Evolutionary conservation across 1,284 basidiomycete genomes (phyloP).

Genomic region (Rhodotorula sp.): DNA sequence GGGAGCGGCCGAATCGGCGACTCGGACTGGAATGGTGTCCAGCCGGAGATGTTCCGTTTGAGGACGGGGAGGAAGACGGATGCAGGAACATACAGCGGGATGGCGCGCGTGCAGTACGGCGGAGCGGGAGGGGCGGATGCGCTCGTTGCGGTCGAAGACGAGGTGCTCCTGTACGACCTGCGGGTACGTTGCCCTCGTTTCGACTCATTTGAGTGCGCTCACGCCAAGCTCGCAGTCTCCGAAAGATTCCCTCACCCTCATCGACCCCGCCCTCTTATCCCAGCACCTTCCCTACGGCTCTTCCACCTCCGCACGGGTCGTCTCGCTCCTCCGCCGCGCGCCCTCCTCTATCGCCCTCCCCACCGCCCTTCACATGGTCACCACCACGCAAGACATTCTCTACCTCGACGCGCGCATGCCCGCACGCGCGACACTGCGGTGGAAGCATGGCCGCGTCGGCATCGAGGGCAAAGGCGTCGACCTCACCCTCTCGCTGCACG

Average conservation of each 20-base stretch:
- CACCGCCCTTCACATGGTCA: constrained; percentile 17
- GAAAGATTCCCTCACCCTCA: not conserved
- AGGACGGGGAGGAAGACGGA: constrained; percentile 18
- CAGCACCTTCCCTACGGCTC: constrained; percentile 2
- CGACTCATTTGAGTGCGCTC: not conserved
- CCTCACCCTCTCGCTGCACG: constrained; percentile 15
- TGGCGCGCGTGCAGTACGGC: constrained; percentile 23
- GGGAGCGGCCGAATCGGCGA: not conserved
- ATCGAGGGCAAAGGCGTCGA: constrained; percentile 26
- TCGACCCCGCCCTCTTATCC: not conserved
- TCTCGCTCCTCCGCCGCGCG: constrained; percentile 6
- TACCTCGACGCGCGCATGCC: constrained; percentile 39
- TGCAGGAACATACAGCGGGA: constrained; percentile 8
- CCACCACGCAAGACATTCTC: constrained; percentile 34
- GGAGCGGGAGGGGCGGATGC: constrained; percentile 23
- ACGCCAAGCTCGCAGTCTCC: not conserved
- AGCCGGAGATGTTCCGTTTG: constrained; percentile 26
- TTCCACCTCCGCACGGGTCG: not conserved
- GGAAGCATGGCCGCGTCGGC: constrained; percentile 26
- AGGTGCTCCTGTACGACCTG: constrained; percentile 37
- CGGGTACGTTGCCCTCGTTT: not conserved
- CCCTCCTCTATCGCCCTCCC: not conserved
- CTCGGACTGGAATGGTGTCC: not conserved
- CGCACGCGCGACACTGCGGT: constrained; percentile 23
- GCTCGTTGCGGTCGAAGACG: constrained; percentile 33